Evolutionary conservation across 192 early-diverging fungal species (phyloP), one percentile per base, ranked within the genome.

Genomic region (Backusella morwellensis): DNA sequence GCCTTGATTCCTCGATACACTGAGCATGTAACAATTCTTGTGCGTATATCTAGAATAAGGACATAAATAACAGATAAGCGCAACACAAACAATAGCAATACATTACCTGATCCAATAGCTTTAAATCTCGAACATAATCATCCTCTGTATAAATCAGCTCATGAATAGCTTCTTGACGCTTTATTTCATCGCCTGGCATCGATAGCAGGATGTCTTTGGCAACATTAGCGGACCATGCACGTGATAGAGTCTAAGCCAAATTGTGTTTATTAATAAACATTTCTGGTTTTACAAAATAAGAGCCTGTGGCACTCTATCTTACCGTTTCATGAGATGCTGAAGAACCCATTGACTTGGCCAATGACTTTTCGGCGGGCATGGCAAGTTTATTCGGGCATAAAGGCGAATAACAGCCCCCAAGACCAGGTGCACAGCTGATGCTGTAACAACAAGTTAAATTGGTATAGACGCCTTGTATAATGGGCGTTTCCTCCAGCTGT

Each of bases 141-240:
- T 88, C 87, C 84, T 99, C 97, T 0, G 97, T 98, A 70, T 91
- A 86, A 21, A 96, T 88, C 3, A 97, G 90, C 80, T 99, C 97
- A 80, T 92, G 93, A 66, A 99, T 97, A 11, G 97, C 92, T 82
- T 99, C 97, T 77, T 99, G 97, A 35, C 97, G 85, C 76, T 94
- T 91, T 8, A 93, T 89, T 59, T 96, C 95, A 66, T 90, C 81
- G 70, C 86, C 85, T 73, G 86, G 80, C 12, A 92, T 89, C 6
- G 88, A 87, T 40, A 91, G 88, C 9, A 93, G 77, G 9, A 97
- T 81, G 35, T 92, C 90, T 63, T 85, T 86, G 1, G 95, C 88
- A 11, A 95, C 95, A 9, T 90, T 88, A 69, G 86, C 91, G 9
- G 91, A 91, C 96, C 96, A 97, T 1, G 83, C 83, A 66, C 80